A percentile compares a stretch with the other conserved stretches of the same genome.
Conservation (phyloP, 176 grass and related monocot genomes). For the Aegilops speltoides region DNA sequence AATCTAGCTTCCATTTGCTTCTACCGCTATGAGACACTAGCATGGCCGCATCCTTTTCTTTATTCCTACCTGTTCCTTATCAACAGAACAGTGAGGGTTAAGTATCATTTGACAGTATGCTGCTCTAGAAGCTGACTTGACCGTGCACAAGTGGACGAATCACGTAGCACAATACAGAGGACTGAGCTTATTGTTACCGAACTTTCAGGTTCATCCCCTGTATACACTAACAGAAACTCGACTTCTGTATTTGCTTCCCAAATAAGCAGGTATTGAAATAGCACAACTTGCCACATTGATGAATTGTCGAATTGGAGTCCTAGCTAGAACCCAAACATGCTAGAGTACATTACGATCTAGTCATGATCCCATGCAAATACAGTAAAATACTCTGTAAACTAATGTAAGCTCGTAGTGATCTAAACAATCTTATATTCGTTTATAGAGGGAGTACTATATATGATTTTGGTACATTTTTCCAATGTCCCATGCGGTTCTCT, state of each 20-base stretch:
- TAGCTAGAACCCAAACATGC: constrained; percentile 26
- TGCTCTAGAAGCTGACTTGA: constrained; percentile 31
- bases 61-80: constrained; percentile 25
- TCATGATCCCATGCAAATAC: constrained; percentile 13
- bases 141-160: constrained; percentile 16
- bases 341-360: not conserved
- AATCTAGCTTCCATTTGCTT: constrained; percentile 13
- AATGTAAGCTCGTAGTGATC: no score
- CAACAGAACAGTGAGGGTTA: constrained; percentile 18
- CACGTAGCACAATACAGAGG: constrained; percentile 22
- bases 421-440: no score
- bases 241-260: not conserved
- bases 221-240: not conserved
- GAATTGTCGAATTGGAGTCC: constrained; percentile 28
- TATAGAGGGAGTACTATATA: not conserved
- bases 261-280: not conserved
- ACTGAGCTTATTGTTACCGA: constrained; percentile 16
- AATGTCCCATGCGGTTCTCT: not conserved
- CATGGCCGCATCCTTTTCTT: constrained; percentile 30
- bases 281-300: constrained; percentile 7
- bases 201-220: constrained; percentile 24
- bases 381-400: not conserved
- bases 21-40: not conserved
- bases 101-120: constrained; percentile 43
- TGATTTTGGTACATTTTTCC: not conserved